These are phyloP conservation scores for Schizosaccharomyces cryophilus DNA, from an alignment of 805 yeast genomes.

Conservation along the genomic window DNA sequence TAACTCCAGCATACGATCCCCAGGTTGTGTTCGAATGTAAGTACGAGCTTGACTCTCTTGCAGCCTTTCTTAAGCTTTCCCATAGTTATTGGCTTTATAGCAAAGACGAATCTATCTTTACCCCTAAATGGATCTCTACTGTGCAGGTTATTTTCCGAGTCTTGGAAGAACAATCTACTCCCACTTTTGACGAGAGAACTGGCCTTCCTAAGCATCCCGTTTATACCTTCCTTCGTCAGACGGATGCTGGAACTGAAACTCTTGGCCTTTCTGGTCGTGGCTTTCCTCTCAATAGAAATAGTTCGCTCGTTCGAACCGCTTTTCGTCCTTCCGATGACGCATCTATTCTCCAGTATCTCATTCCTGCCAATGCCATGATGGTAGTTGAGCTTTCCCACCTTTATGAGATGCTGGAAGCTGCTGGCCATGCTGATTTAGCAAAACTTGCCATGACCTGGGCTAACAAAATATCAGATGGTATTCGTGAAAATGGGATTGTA, in stretches of 20 bases:
- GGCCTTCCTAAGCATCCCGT: conserved; percentile 26
- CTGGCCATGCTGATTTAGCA: conserved; percentile 9
- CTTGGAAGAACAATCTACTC: conserved; percentile 31
- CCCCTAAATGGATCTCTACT: conserved; percentile 33
- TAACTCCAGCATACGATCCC: conserved; percentile 49
- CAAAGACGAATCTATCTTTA: conserved; percentile 24
- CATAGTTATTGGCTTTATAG: conserved; percentile 43
- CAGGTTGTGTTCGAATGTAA: conserved; percentile 61
- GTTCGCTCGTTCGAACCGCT: conserved; percentile 57
- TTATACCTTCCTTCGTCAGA: conserved; percentile 49
- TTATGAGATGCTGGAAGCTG: conserved; percentile 12
- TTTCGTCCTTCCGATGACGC: conserved; percentile 82
- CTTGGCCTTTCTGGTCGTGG: conserved; percentile 58
- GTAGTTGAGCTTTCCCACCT: conserved; percentile 31
- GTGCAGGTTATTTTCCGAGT: conserved; percentile 19
- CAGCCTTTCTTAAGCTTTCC: conserved; percentile 51
- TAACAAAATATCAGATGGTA: conserved; percentile 25
- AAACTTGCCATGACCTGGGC: conserved; percentile 18
- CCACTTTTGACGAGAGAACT: conserved; percentile 19
- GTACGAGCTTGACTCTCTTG: conserved; percentile 67
- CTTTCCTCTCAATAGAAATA: conserved; percentile 48
- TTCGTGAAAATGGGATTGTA: conserved; percentile 38
- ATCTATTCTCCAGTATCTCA: conserved; percentile 49
- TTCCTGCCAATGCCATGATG: conserved; percentile 69
- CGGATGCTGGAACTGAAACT: conserved; percentile 61